Evolutionary conservation across 2,329 filamentous ascomycete genomes (phyloP).

Genomic region (Penicillium rolfsii): DNA sequence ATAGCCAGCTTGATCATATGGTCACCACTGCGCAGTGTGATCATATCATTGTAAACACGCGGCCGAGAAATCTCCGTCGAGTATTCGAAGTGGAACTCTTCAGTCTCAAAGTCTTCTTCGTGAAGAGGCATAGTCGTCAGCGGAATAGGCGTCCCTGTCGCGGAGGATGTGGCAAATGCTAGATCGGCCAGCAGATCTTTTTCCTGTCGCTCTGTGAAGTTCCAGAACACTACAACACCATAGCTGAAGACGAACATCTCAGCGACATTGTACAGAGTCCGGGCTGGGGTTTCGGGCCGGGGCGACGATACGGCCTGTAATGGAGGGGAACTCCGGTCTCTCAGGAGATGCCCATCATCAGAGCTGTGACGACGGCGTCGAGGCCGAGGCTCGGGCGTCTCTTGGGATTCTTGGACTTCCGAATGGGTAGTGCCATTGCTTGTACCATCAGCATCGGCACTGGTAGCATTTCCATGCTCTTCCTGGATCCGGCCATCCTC

Average conservation of each 20-base stretch:
- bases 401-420: slow-evolving; percentile 8
- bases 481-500: slow-evolving; percentile 15
- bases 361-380: slow-evolving; percentile 30
- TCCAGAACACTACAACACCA: slow-evolving; percentile 98
- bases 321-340: slow-evolving; percentile 45
- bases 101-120: slow-evolving; percentile 92
- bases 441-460: slow-evolving; percentile 3
- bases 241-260: slow-evolving; percentile 98
- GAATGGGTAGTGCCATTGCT: slow-evolving; percentile 6
- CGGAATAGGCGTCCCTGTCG: slow-evolving; percentile 52
- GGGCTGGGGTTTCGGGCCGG: slow-evolving; percentile 58
- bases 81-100: slow-evolving; percentile 99
- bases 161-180: slow-evolving; percentile 69
- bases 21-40: slow-evolving; percentile 88
- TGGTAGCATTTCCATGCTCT: slow-evolving; percentile 14
- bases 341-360: slow-evolving; percentile 27
- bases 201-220: slow-evolving; percentile 93
- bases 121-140: slow-evolving; percentile 79
- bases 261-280: slow-evolving; percentile 69
- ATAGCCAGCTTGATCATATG: slow-evolving; percentile 99
- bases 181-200: slow-evolving; percentile 95
- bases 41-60: slow-evolving; percentile 98
- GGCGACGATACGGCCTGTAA: slow-evolving; percentile 44
- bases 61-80: slow-evolving; percentile 82
- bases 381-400: slow-evolving; percentile 17